Evolutionary conservation across 768 basidiomycete species (phyloP).

Genomic region (Crucibulum laeve): DNA sequence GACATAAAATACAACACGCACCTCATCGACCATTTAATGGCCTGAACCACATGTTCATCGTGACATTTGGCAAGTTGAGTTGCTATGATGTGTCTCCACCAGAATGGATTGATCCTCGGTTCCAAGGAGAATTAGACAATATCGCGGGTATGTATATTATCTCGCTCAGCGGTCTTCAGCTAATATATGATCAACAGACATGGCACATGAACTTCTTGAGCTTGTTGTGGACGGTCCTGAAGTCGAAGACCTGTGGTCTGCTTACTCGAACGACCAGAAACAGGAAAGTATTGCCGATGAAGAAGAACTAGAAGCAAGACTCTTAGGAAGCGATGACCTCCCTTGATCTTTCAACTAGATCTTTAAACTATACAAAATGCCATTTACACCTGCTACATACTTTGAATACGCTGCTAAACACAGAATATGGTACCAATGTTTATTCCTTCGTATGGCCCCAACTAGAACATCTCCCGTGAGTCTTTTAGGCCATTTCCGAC

Average conservation of each 20-base stretch:
- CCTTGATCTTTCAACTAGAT: too few species aligned
- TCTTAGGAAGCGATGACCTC: constrained; percentile 30
- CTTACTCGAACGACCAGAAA: constrained; percentile 47
- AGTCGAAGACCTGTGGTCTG: constrained; percentile 59
- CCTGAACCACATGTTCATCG: constrained; percentile 64
- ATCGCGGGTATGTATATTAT: constrained; percentile 40
- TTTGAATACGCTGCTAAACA: constrained; percentile 7
- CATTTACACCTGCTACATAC: too few species aligned
- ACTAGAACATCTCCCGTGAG: constrained; percentile 14
- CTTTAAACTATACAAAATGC: too few species aligned
- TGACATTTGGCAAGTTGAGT: constrained; percentile 73
- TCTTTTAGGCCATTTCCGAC: not conserved
- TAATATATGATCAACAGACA: constrained; percentile 30
- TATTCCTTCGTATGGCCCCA: constrained; percentile 53
- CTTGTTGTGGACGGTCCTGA: constrained; percentile 71
- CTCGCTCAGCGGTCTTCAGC: constrained; percentile 3
- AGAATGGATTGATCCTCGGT: constrained; percentile 45
- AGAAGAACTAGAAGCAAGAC: constrained; percentile 53
- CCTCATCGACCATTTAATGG: constrained; percentile 54
- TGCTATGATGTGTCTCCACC: constrained; percentile 68
- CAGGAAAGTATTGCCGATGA: constrained; percentile 43
- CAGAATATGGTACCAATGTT: constrained; percentile 46
- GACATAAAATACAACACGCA: constrained; percentile 53
- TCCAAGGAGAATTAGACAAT: constrained; percentile 35
- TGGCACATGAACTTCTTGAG: constrained; percentile 59